Percentiles rank a stretch among this genome's conserved stretches.
These are phyloP conservation scores for Lecanicillium sp. DNA, from an alignment of 2,329 filamentous ascomycete genomes.

Conservation along the genomic window DNA sequence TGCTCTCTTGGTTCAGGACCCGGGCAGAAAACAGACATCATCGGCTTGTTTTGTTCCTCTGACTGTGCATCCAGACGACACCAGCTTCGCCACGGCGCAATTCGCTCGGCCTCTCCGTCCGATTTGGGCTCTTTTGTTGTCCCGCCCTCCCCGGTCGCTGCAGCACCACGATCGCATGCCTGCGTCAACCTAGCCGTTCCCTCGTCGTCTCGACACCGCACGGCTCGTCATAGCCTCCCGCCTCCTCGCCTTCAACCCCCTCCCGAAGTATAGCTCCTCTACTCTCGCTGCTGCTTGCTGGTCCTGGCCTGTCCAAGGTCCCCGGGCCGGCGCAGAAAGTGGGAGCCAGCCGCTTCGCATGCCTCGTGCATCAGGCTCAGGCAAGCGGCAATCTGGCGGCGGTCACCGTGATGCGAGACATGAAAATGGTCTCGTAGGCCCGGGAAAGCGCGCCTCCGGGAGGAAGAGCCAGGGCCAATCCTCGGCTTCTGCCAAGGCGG, in stretches of 20 bases:
- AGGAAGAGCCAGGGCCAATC: constrained; percentile 40
- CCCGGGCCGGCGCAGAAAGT: constrained; percentile 26
- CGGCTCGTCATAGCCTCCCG: constrained; percentile 8
- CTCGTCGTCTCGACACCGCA: constrained; percentile 3
- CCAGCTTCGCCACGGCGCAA: not conserved
- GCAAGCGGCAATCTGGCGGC: constrained; percentile 55
- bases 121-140: not conserved
- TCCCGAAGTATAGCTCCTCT: constrained; percentile 3
- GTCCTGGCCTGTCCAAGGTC: constrained; percentile 25
- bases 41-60: not conserved
- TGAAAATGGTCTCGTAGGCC: constrained; percentile 78
- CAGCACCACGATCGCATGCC: constrained; percentile 6
- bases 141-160: no score
- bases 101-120: not conserved
- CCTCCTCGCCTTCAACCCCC: constrained; percentile 11
- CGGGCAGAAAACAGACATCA: not conserved
- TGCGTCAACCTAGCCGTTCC: not conserved
- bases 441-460: constrained; percentile 29
- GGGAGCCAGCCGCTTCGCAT: constrained; percentile 38
- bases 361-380: constrained; percentile 51
- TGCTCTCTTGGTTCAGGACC: not conserved
- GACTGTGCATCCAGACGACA: not conserved
- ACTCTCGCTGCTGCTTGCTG: constrained; percentile 24
- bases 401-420: constrained; percentile 68
- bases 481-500: constrained; percentile 24